Base-by-base conservation (phyloP, 148 eudicot genomes). In the Dianthus caryophyllus region DNA sequence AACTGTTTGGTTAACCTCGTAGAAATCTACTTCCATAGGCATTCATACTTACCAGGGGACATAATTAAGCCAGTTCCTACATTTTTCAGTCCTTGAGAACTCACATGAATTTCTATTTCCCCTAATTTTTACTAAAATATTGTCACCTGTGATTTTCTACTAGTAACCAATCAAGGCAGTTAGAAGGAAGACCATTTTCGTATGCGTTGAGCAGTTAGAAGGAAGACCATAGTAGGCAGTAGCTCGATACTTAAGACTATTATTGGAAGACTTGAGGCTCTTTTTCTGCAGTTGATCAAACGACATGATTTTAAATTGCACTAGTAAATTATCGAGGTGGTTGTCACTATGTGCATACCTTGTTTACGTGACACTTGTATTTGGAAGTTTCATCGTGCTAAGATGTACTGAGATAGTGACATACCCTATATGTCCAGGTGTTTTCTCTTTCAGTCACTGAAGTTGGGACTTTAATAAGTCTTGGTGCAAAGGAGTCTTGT, bases 381-480 rank as follows among this genome's bases (percentile, higher is more conserved):
- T 12, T 68, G 31, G 36, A 22, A 22, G 41, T 52, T 33, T 53
- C 10, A 43, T 51, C 21, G 61, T 46, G 24, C 9, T 66, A 61
- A 22, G 60, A 22, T 22, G 49, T 53, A 14, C 31, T 71, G 41
- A 74, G 21, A n/a, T 53, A 14, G 25, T 71, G 41, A 74, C 26
- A n/a, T 47, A 51, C 60, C 30, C 31, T 66, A 63, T 12, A 14
- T 43, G 52, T 70, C 24, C 79, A 94, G 98, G 90, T 94, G n/a
- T 94, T 94, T 70, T 86, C 97, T 18, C 82, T 94, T 75, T 88
- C 96, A 6, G 92, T 86, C 66, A 41, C 88, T 70, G 98, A 94
- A 83, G 86, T 94, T 24, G 97, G 98, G 80, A 76, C 75, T 75
- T 48, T 94, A 52, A 81, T 90, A 31, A 84, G 96, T 81, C 97